Conservation (phyloP, 176 grass and related monocot species). For the Paspalum notatum region DNA sequence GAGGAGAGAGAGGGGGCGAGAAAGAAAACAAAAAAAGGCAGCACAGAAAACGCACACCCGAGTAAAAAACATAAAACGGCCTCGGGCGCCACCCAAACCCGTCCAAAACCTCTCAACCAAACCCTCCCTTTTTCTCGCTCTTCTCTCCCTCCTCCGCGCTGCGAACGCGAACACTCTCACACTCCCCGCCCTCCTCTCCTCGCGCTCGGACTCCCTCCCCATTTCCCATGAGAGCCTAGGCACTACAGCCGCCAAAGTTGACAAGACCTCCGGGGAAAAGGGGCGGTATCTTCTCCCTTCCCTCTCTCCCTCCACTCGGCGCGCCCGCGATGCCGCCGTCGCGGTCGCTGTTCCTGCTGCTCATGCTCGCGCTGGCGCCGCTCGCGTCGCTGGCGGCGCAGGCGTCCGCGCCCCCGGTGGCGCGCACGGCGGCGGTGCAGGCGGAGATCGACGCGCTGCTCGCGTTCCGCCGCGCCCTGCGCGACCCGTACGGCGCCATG, state of each 20-base stretch:
- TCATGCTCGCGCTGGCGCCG: slow-evolving; percentile 20
- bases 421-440: slow-evolving; percentile 54
- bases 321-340: slow-evolving; percentile 21
- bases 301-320: not conserved
- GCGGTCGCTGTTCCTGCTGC: slow-evolving; percentile 46
- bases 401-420: slow-evolving; percentile 18
- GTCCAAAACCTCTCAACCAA: slow-evolving; percentile 61
- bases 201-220: not conserved
- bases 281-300: not conserved
- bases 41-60: slow-evolving; percentile 12
- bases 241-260: slow-evolving; percentile 35
- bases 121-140: slow-evolving; percentile 34
- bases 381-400: not conserved
- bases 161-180: not conserved
- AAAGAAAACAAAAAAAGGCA: slow-evolving; percentile 27
- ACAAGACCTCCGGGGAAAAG: slow-evolving; percentile 27
- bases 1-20: not conserved
- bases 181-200: not conserved
- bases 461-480: slow-evolving; percentile 56
- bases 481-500: slow-evolving; percentile 73
- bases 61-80: slow-evolving; percentile 46
- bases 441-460: slow-evolving; percentile 75
- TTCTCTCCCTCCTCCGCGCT: not conserved
- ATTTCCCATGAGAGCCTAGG: slow-evolving; percentile 41
- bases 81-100: slow-evolving; percentile 70